Conservation (phyloP, 1,139 yeast species). For the Arxiozyma bovina region DNA sequence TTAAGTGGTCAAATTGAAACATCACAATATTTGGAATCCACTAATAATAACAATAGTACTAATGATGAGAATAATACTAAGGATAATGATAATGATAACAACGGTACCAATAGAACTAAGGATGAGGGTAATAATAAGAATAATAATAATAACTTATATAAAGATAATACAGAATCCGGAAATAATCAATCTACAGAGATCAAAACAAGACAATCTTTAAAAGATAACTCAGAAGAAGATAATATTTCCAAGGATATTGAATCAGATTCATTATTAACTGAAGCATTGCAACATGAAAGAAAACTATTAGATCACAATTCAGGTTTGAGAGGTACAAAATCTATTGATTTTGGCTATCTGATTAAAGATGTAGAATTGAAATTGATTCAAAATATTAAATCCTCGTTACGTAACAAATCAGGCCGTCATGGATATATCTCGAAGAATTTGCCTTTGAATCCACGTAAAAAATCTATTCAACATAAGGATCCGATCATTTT, state of each 20-base stretch:
- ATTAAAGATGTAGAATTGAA: constrained; percentile 62
- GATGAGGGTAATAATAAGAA: constrained; percentile 6
- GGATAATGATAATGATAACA: background rate
- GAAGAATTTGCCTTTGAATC: constrained; percentile 5
- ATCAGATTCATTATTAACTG: constrained; percentile 47
- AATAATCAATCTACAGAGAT: background rate
- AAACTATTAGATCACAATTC: constrained; percentile 70
- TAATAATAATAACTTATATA: background rate
- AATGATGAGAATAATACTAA: constrained; percentile 1
- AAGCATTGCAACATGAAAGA: constrained; percentile 53
- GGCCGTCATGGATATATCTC: constrained; percentile 15
- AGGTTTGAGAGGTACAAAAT: constrained; percentile 68
- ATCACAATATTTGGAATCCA: constrained; percentile 38
- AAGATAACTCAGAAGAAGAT: background rate
- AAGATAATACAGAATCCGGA: background rate
- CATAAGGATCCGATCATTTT: constrained; percentile 81
- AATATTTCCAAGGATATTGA: constrained; percentile 7
- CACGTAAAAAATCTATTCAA: constrained; percentile 13
- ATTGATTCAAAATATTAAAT: constrained; percentile 49
- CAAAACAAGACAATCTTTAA: background rate
- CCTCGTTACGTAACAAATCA: constrained; percentile 20
- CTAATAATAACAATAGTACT: background rate
- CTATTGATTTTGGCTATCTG: constrained; percentile 63
- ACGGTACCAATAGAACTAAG: background rate
- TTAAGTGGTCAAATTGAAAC: constrained; percentile 56